A percentile compares a stretch with the other conserved stretches of the same genome.
These are phyloP conservation scores for Didymella glomerata DNA, from an alignment of 2,329 filamentous ascomycete genomes.

Conservation along the genomic window DNA sequence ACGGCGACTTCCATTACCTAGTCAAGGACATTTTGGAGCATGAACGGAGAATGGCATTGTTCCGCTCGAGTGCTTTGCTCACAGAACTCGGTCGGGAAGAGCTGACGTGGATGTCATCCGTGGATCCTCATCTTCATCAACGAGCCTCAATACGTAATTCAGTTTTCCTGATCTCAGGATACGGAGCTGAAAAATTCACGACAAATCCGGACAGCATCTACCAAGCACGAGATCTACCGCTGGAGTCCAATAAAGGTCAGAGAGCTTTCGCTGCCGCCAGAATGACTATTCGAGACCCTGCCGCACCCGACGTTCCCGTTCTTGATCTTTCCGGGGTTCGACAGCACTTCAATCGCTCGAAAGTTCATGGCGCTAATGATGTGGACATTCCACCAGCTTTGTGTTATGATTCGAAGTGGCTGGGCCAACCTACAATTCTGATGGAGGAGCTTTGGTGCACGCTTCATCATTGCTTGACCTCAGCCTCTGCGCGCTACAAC, in stretches of 20 bases:
- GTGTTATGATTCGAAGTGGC: slow-evolving; percentile 36
- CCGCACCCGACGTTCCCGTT: no score
- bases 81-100: slow-evolving; percentile 9
- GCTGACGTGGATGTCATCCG: slow-evolving; percentile 10
- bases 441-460: slow-evolving; percentile 34
- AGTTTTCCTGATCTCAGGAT: slow-evolving; percentile 39
- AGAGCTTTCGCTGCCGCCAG: no score
- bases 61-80: slow-evolving; percentile 21
- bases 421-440: slow-evolving; percentile 17
- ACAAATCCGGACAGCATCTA: slow-evolving; percentile 35
- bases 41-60: slow-evolving; percentile 24
- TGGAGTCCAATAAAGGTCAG: background rate
- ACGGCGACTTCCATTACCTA: slow-evolving; percentile 29
- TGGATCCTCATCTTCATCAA: slow-evolving; percentile 28
- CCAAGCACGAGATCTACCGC: slow-evolving; percentile 20
- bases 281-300: no score
- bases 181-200: slow-evolving; percentile 44
- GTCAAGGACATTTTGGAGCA: slow-evolving; percentile 41
- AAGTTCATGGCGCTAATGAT: background rate
- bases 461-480: slow-evolving; percentile 29
- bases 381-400: slow-evolving; percentile 25
- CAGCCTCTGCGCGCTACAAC: slow-evolving; percentile 3
- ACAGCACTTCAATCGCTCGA: background rate
- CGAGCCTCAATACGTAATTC: slow-evolving; percentile 45
- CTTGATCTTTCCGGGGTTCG: no score